Conservation (phyloP, 192 early-diverging fungal genomes). For the Coemansia sp. region DNA sequence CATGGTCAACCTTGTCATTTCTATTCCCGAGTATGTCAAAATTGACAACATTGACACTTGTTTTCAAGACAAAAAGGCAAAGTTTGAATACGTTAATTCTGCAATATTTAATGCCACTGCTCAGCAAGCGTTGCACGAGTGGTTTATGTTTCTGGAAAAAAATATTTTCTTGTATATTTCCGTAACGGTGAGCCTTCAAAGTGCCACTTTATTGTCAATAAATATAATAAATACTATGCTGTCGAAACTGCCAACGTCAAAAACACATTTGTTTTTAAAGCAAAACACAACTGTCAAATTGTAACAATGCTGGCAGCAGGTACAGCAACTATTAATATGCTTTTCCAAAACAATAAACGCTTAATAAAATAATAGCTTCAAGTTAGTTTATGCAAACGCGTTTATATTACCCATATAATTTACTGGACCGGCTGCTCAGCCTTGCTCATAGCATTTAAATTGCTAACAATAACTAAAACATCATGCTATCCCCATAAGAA, state of each 20-base stretch:
- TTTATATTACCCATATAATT: too few species aligned
- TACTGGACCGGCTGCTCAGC: too few species aligned
- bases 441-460: too few species aligned
- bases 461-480: too few species aligned
- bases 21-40: conserved; percentile 7
- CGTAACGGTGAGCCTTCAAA: conserved; percentile 7
- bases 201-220: conserved; percentile 6
- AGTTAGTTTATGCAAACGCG: too few species aligned
- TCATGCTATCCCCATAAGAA: too few species aligned
- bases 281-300: neutral
- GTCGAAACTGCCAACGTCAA: neutral
- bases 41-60: neutral
- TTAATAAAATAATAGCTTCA: neutral
- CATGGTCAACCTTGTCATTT: too few species aligned
- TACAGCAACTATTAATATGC: neutral
- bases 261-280: conserved; percentile 2
- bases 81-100: neutral
- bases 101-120: neutral
- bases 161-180: conserved; percentile 3
- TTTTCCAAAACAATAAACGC: neutral
- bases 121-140: neutral
- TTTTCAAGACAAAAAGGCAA: neutral
- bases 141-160: conserved; percentile 10
- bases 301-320: neutral
- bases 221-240: neutral